Evolutionary conservation across 306 rosid species (phyloP).

Genomic region (Gynostemma pentaphyllum): DNA sequence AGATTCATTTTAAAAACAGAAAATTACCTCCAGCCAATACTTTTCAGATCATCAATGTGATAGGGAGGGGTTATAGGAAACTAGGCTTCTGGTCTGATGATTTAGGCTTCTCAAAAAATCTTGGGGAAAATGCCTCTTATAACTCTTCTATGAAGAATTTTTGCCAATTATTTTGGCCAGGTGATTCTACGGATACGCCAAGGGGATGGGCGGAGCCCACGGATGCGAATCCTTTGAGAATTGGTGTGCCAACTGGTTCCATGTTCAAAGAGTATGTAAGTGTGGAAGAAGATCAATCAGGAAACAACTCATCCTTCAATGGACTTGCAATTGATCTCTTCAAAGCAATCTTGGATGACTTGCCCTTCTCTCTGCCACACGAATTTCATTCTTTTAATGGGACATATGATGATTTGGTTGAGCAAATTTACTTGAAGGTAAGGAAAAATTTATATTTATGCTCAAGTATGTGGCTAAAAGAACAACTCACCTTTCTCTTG

Average conservation of each 20-base stretch:
- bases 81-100: slow-evolving; percentile 42
- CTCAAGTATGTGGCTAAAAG: background rate
- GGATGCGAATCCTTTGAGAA: slow-evolving; percentile 11
- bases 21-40: slow-evolving; percentile 11
- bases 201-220: slow-evolving; percentile 26
- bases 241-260: slow-evolving; percentile 25
- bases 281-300: slow-evolving; percentile 1
- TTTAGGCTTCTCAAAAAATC: slow-evolving; percentile 17
- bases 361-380: slow-evolving; percentile 22
- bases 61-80: slow-evolving; percentile 27
- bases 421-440: slow-evolving; percentile 16
- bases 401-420: slow-evolving; percentile 28
- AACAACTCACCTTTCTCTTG: background rate
- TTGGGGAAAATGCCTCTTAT: background rate
- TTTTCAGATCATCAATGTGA: slow-evolving; percentile 35
- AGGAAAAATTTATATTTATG: background rate
- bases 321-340: slow-evolving; percentile 36
- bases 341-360: background rate
- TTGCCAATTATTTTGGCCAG: slow-evolving; percentile 36
- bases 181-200: slow-evolving; percentile 23
- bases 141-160: slow-evolving; percentile 21
- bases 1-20: slow-evolving; percentile 11
- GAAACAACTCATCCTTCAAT: background rate
- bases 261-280: slow-evolving; percentile 20
- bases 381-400: slow-evolving; percentile 21